Evolutionary conservation across 2,329 filamentous ascomycete species (phyloP), one percentile per base, ranked within the genome.

Genomic region (Claviceps humidiphila): DNA sequence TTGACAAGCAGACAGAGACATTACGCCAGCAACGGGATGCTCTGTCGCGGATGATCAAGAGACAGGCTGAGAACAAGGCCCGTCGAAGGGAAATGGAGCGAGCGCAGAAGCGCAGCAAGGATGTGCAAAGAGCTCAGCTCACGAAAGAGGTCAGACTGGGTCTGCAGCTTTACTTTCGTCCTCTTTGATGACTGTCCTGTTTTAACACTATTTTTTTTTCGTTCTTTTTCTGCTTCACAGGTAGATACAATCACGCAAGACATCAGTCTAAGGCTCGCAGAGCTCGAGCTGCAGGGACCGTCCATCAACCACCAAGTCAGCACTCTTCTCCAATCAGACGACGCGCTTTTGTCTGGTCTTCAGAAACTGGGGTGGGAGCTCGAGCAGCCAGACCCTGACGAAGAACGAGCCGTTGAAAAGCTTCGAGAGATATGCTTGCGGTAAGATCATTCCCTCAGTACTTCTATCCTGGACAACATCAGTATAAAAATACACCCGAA

Each of bases 321-420:
- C 22, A 68, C 68, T 16, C 64, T 77, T 11, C 66, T 85, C 8
- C 70, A 72, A 8, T 77, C 80, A 1, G 84, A 88, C 54, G 82
- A 87, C 60, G 80, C 78, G 55, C 70, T 87, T 2, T 68, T 87
- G 1, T 71, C 76, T 20, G 81, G 81, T 54, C 68, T 88, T 2
- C 80, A 85, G 60, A 85, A 84, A 57, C 72, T 87, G 2, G 75
- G 82, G 0, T 75, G 74, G 54, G 81, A 82, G 57, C 71, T 87
- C 3, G 71, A 79, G 9, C 70, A 71, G 4, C 71, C 75, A 47
- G 69, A 75, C 24, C 69, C 71, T 0, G 74, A 77, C 8, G 75
- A 81, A 48, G 69, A 77, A 45, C 66, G 73, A 51, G 72, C 71
- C 2, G 68, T 83, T 9, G 73, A 77, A 43, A 74, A 74, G 54